These are phyloP conservation scores for Ormosia emarginata DNA, from an alignment of 306 rosid genomes.

Conservation along the genomic window DNA sequence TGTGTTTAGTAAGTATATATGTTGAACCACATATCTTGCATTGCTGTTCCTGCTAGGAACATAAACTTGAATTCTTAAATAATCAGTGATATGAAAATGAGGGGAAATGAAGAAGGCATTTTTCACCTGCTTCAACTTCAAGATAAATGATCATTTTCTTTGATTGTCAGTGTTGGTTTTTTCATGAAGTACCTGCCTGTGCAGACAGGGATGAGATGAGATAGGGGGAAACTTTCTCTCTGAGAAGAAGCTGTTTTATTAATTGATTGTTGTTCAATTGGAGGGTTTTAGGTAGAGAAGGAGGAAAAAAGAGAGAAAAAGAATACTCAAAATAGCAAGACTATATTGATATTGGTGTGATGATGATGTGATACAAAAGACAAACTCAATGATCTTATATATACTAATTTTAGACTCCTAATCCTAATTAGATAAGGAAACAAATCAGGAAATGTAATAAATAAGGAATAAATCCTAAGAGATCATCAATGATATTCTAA, in stretches of 20 bases:
- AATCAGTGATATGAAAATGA: neutral
- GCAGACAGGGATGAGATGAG: neutral
- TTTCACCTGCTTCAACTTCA: neutral
- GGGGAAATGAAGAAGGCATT: neutral
- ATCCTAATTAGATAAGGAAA: no score
- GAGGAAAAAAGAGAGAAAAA: no score
- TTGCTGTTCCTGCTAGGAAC: neutral
- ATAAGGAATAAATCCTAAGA: no score
- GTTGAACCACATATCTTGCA: neutral
- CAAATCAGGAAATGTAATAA: no score
- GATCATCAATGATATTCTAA: no score
- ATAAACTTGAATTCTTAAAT: neutral
- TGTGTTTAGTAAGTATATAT: slow-evolving; percentile 58
- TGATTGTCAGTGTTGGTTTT: neutral
- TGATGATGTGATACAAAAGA: no score
- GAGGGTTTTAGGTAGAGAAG: no score
- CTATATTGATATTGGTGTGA: no score
- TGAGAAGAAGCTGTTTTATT: neutral
- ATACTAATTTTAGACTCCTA: no score
- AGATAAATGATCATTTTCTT: neutral
- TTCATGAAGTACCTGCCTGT: neutral
- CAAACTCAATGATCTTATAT: no score
- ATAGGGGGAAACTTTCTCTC: neutral
- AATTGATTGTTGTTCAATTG: no score
- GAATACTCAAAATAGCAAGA: no score